Conservation (phyloP, 306 rosid species). For the Pueraria montana region DNA sequence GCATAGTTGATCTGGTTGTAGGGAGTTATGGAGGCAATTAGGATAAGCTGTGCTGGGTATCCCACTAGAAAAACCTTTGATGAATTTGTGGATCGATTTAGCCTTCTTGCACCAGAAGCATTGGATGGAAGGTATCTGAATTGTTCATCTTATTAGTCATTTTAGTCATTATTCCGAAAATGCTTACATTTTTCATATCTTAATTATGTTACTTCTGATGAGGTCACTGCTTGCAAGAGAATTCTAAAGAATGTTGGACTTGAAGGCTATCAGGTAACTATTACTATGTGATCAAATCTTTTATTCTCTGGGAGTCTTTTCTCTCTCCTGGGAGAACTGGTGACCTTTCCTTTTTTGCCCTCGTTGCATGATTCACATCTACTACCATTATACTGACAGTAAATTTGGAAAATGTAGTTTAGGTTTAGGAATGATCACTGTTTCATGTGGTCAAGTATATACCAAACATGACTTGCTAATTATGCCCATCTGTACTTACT, state of each 20-base stretch:
- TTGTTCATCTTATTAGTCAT: conserved; percentile 25
- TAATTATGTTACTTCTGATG: conserved; percentile 62
- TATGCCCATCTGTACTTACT: conserved; percentile 29
- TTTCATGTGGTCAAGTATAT: neutral
- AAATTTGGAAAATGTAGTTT: conserved; percentile 9
- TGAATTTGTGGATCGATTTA: conserved; percentile 83
- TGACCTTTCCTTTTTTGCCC: neutral
- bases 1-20: conserved; percentile 39
- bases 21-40: conserved; percentile 97
- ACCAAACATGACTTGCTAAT: neutral
- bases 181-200: conserved; percentile 46
- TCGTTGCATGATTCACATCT: neutral
- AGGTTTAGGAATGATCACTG: conserved; percentile 17
- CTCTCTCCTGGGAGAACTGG: neutral
- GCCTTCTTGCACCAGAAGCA: conserved; percentile 84
- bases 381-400: neutral
- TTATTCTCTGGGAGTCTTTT: conserved; percentile 13
- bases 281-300: conserved; percentile 14
- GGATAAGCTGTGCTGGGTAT: conserved; percentile 95
- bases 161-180: conserved; percentile 23
- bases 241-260: conserved; percentile 80
- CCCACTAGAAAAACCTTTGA: conserved; percentile 85
- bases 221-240: conserved; percentile 78
- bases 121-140: conserved; percentile 71
- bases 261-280: conserved; percentile 82